A percentile compares a stretch with the other conserved stretches of the same genome.
These are phyloP conservation scores for Plasmodium gallinaceum DNA, from an alignment of 169 alveolate species.

Conservation along the genomic window DNA sequence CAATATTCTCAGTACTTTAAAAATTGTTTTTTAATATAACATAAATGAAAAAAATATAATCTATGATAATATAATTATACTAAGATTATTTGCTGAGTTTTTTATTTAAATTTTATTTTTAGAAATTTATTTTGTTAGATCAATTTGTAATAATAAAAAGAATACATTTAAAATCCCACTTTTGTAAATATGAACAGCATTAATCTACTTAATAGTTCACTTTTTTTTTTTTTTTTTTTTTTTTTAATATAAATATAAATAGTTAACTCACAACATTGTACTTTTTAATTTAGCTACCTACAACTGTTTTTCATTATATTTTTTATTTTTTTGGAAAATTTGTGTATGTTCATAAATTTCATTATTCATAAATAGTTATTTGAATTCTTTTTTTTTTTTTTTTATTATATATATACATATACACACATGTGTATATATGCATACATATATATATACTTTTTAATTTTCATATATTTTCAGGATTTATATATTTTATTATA, in stretches of 20 bases:
- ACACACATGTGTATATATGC: background rate
- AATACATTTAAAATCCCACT: too few species aligned
- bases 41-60: background rate
- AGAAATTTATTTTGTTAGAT: too few species aligned
- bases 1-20: slow-evolving; percentile 10
- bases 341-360: background rate
- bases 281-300: slow-evolving; percentile 35
- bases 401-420: background rate
- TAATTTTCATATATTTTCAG: background rate
- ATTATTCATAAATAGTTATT: background rate
- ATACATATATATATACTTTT: background rate
- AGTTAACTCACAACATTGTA: background rate
- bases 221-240: slow-evolving; percentile 17
- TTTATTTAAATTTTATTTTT: too few species aligned
- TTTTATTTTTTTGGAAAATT: slow-evolving; percentile 6
- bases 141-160: too few species aligned
- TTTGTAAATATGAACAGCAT: too few species aligned
- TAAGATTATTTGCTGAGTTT: background rate
- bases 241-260: slow-evolving; percentile 2
- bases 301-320: slow-evolving; percentile 26
- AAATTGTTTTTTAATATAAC: background rate
- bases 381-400: background rate
- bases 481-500: too few species aligned
- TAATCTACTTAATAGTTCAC: too few species aligned
- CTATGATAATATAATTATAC: too few species aligned